phyloP scores from a whole-genome alignment of 2,329 filamentous ascomycete genomes.

The Colletotrichum sp. region DNA sequence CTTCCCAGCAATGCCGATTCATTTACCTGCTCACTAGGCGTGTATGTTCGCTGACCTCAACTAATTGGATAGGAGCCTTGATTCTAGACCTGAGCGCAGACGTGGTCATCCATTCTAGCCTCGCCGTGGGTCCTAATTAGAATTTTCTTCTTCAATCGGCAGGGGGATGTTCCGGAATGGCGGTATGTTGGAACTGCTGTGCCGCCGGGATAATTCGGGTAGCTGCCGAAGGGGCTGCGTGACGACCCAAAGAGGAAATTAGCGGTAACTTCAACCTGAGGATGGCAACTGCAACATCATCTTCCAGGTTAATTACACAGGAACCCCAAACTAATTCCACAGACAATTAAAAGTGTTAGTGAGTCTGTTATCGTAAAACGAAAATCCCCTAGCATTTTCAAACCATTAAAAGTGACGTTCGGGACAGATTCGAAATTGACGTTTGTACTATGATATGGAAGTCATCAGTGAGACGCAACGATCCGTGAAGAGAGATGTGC shows the following conservation, averaged over 20 bases:
- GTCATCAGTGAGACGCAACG: not conserved
- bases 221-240: not conserved
- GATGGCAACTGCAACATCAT: not conserved
- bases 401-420: not conserved
- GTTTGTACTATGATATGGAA: not conserved
- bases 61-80: not conserved
- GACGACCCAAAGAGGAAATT: not conserved
- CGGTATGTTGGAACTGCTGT: not conserved
- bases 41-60: not conserved
- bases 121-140: not conserved
- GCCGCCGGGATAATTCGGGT: not conserved
- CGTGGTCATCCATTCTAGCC: not conserved
- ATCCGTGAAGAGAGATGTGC: not conserved
- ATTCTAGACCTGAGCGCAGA: not conserved
- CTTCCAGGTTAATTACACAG: not conserved
- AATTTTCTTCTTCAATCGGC: not conserved
- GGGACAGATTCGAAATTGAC: not conserved
- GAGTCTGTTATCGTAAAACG: not conserved
- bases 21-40: fast-evolving
- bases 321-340: fast-evolving
- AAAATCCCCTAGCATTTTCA: not conserved
- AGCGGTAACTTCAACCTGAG: not conserved
- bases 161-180: not conserved
- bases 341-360: not conserved
- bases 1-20: not conserved